These are phyloP conservation scores for Oxalis stricta DNA, from an alignment of 441 rosid genomes.

Conservation along the genomic window DNA sequence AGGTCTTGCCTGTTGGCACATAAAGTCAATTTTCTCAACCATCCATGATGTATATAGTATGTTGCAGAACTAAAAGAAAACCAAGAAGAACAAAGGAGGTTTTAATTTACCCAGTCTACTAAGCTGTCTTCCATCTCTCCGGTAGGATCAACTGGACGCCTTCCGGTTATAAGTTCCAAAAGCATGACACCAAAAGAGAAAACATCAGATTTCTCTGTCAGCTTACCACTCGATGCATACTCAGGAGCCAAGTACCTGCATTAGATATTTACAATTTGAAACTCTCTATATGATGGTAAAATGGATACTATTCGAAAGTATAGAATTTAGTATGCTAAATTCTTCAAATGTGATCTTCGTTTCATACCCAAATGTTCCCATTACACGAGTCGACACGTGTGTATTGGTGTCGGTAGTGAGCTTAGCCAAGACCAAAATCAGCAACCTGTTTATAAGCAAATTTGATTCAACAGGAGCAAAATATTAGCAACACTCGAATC, in stretches of 20 bases:
- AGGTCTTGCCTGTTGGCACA: constrained; percentile 58
- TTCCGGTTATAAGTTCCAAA: constrained; percentile 70
- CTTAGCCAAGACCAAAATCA: constrained; percentile 84
- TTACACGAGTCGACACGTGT: constrained; percentile 82
- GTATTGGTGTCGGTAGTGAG: constrained; percentile 50
- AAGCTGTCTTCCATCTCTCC: constrained; percentile 66
- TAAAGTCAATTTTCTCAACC: not conserved
- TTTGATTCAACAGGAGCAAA: not conserved
- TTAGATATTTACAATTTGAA: not conserved
- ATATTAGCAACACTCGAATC: not conserved
- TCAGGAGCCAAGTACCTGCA: constrained; percentile 88
- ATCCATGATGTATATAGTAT: not conserved
- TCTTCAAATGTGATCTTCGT: not conserved
- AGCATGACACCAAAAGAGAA: constrained; percentile 85
- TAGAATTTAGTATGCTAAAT: not conserved
- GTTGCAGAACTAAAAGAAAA: not conserved
- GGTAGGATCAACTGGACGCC: constrained; percentile 46
- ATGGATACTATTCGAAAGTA: no score
- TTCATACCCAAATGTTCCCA: constrained; percentile 93
- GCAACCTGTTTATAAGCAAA: constrained; percentile 37
- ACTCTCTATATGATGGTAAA: no score
- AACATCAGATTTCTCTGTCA: constrained; percentile 85
- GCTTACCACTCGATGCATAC: constrained; percentile 83
- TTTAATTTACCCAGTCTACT: constrained; percentile 54
- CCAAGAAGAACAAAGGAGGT: not conserved